Evolutionary conservation across 2,329 filamentous ascomycete species (phyloP).

Genomic region (Phoma sp.): DNA sequence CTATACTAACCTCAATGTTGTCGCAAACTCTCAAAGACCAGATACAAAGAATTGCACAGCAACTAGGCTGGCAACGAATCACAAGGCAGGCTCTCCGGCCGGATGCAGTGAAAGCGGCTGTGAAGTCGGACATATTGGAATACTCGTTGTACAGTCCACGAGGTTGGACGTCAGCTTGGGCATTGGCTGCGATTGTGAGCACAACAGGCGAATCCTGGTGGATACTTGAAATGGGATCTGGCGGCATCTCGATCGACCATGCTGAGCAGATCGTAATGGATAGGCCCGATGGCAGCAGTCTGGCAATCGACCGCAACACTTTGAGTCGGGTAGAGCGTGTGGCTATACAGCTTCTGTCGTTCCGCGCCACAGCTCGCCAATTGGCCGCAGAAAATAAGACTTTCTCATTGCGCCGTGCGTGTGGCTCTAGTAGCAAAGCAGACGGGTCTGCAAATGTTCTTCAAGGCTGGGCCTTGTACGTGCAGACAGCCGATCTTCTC

Average conservation of each 20-base stretch:
- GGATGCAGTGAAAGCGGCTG: conserved; percentile 66
- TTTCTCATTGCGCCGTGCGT: conserved; percentile 26
- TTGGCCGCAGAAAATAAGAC: conserved; percentile 32
- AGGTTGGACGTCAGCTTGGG: conserved; percentile 76
- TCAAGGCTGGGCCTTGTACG: conserved; percentile 37
- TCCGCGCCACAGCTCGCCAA: conserved; percentile 35
- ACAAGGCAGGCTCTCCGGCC: conserved; percentile 36
- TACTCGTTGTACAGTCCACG: conserved; percentile 72
- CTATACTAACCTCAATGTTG: conserved; percentile 66
- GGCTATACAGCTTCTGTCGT: conserved; percentile 46
- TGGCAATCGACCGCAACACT: conserved; percentile 33
- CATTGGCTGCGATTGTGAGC: conserved; percentile 63
- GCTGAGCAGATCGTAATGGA: conserved; percentile 39
- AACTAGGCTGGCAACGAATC: conserved; percentile 67
- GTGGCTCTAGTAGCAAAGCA: conserved; percentile 16
- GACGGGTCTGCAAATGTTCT: conserved; percentile 8
- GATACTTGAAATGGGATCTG: conserved; percentile 39
- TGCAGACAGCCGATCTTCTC: conserved; percentile 39
- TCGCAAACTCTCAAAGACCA: conserved; percentile 67
- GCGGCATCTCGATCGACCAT: conserved; percentile 30
- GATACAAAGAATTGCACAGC: conserved; percentile 64
- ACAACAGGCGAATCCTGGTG: conserved; percentile 47
- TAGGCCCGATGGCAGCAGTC: conserved; percentile 24
- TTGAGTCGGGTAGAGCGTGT: conserved; percentile 46
- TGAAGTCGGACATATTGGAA: conserved; percentile 65